Evolutionary conservation across 768 basidiomycete genomes (phyloP).

Genomic region (Clitopilus hobsonii): DNA sequence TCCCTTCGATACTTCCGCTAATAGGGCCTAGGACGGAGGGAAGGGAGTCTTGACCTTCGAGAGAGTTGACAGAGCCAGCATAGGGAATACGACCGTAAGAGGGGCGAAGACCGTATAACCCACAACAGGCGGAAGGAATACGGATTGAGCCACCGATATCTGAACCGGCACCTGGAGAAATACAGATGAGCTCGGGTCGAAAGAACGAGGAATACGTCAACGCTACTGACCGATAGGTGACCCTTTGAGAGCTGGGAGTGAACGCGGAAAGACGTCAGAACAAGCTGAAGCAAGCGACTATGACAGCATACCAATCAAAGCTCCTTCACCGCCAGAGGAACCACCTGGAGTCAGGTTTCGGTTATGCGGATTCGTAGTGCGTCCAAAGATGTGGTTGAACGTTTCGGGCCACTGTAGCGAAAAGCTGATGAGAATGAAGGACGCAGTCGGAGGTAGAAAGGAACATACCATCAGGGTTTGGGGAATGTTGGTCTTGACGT

Average conservation of each 20-base stretch:
- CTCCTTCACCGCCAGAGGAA: constrained; percentile 84
- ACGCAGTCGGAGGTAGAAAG: not conserved
- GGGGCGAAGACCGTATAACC: constrained; percentile 67
- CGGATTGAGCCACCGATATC: constrained; percentile 79
- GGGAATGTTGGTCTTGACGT: constrained; percentile 71
- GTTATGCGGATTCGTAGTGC: constrained; percentile 75
- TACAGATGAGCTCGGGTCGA: constrained; percentile 7
- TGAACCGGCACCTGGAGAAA: constrained; percentile 63
- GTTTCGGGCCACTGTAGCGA: constrained; percentile 68
- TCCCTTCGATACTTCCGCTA: constrained; percentile 47
- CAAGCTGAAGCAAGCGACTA: not conserved
- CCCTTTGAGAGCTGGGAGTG: constrained; percentile 33
- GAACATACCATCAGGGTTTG: constrained; percentile 72
- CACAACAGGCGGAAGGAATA: constrained; percentile 64
- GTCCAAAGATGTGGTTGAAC: constrained; percentile 73
- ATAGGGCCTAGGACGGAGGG: constrained; percentile 75
- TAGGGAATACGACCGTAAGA: constrained; percentile 71
- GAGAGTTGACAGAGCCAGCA: constrained; percentile 55
- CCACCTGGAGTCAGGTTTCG: constrained; percentile 70
- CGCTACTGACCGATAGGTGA: constrained; percentile 33
- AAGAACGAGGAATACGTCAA: not conserved
- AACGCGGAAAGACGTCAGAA: not conserved
- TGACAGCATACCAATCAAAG: constrained; percentile 50
- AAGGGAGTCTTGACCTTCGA: constrained; percentile 69
- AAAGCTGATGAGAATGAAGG: not conserved